Evolutionary conservation across 108 stramenopile species (phyloP), one percentile per base, ranked within the genome.

Genomic region (Skeletonema costatum): DNA sequence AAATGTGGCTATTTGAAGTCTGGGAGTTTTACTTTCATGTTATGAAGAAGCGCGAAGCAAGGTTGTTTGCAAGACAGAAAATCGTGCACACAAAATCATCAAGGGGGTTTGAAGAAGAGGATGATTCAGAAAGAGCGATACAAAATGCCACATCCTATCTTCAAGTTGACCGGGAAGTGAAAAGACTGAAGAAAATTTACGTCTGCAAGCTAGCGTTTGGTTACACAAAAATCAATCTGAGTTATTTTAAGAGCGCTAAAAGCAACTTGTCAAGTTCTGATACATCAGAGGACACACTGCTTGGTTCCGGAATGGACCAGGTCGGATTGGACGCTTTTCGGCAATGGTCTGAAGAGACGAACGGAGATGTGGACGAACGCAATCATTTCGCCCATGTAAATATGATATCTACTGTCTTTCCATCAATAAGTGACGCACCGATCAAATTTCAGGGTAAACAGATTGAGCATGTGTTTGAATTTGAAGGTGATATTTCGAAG

Each of bases 391-490:
- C 72, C 39, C 78, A 35, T 41, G 76, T 76, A 7, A 82, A 77
- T 30, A 36, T 87, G 2, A 80, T 89, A 32, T 62, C 86, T 16
- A 67, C 85, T 35, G 74, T 90, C 2, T 68, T 90, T 68, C 95
- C 95, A 31, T 84, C 85, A 19, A 94, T 98, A 48, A 89, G 90
- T 32, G 91, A 96, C 56, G 96, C 97, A 30, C 92, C 96, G 0
- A 91, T 98, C 61, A 75, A 83, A 67, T 71, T 98, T 31, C 92
- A 93, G 64, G 93, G 92, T 8, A 96, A 96, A 81, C 70, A 82
- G 16, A 84, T 96, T 16, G 71, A 89, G 13, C 89, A 81, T 38
- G 65, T 81, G 1, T 81, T 65, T 66, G 80, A 81, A 81, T 39
- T 31, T 10, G 69, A 81, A 81, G 80, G 64, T 36, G 80, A 81